Evolutionary conservation across 2,329 filamentous ascomycete species (phyloP).

Genomic region (Talaromyces piceae): DNA sequence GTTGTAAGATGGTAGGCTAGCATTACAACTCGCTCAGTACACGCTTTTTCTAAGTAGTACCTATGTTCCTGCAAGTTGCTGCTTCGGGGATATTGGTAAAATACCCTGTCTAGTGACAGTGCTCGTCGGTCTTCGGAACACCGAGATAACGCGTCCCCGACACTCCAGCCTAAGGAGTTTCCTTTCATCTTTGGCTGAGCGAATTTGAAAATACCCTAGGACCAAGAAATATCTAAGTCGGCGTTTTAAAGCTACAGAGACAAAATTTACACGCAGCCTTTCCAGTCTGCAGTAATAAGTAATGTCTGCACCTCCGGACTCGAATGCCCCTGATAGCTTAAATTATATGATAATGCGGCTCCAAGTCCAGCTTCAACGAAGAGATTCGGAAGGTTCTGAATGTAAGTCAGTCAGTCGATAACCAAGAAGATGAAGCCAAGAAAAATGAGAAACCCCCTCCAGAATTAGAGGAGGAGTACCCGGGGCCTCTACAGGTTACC

Average conservation of each 20-base stretch:
- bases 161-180: no score
- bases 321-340: background rate
- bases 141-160: no score
- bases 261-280: no score
- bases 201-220: background rate
- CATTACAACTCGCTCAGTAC: no score
- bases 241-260: background rate
- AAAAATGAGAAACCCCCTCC: background rate
- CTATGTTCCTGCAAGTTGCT: no score
- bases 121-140: no score
- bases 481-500: background rate
- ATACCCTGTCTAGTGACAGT: no score
- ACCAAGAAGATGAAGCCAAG: background rate
- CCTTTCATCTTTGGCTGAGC: background rate
- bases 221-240: background rate
- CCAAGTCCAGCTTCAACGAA: background rate
- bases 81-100: no score
- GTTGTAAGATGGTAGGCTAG: no score
- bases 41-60: no score
- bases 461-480: background rate
- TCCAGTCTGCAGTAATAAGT: background rate
- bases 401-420: background rate
- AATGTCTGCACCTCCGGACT: background rate
- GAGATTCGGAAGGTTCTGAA: background rate
- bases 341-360: background rate